Evolutionary conservation across 768 basidiomycete genomes (phyloP), one percentile per base, ranked within the genome.

Genomic region (Leccinum sublutescens): DNA sequence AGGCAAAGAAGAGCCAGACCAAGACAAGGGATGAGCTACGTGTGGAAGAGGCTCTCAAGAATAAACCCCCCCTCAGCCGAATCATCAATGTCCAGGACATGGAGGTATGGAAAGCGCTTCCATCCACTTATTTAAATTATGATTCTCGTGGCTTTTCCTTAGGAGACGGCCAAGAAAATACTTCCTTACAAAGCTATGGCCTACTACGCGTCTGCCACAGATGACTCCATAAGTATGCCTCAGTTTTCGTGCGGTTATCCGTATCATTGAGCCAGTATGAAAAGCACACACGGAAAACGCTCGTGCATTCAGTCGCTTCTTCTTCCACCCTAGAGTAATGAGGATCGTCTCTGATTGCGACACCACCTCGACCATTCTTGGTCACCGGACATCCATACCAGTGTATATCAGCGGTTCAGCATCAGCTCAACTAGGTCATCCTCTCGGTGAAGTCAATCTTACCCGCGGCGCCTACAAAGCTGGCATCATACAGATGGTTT

Each of bases 251-350:
- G 7, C 47, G 14, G 17, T 65, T 61, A 55, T 53, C 54, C 65
- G 58, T 64, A 63, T 61, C 52, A 36, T 52, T 59, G 48, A 66
- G 48, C n/a, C 51, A 8, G 50, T n/a, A 36, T 34, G 55, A 49
- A 64, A 64, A 90, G 88, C 85, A 12, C 73, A 82, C 65, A 59
- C 67, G 9, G 89, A 93, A 71, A 95, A 94, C 63, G 77, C 81
- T n/a, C 80, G 82, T 43, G 89, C 91, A 17, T 95, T 91, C 71
- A 78, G 82, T 43, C 84, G 92, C 29, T 87, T 93, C 72, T 96
- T 93, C 78, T 95, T 96, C 74, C 80, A 85, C 56, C 85, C 95
- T 15, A 85, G 93, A 21, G 84, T 97, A 40, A 84, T 92, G 84
- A 84, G 81, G 50, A 75, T 82, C 3, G 82, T 91, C 9, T 82